Base-by-base conservation (phyloP, 2,329 filamentous ascomycete genomes). In the Aureobasidium subglaciale region DNA sequence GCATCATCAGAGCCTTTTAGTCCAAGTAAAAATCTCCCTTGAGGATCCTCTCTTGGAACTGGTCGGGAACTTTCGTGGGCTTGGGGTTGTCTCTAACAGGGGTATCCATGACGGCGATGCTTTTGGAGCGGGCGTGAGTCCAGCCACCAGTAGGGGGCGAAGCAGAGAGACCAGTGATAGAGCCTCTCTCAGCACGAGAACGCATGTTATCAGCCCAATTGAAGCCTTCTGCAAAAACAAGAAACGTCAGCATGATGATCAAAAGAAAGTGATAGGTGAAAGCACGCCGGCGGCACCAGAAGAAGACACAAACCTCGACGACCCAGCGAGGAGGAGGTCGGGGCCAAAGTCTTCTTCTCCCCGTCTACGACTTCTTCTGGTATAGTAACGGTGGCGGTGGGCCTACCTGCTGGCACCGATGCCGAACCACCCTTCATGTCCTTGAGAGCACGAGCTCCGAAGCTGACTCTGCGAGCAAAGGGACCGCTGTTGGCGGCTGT, bases 21-120 rank as follows among this genome's bases (percentile, higher is more conserved):
- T 96, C 91, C 90, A 97, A 96, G 76, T 93, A 93, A 66, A 99
- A 97, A 67, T 99, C 93, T 42, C 92, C 93, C 75, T 96, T 93
- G 63, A 99, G 80, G 65, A 99, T 97, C 63, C 95, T 84, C 79
- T 99, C 93, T 72, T 96, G 91, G 75, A 96, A 93, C 60, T 87
- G 87, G 74, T 99, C 93, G 27, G 92, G 91, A 25, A 73, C 70
- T 60, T 71, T 73, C 29, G 71, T 66, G 49, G 72, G 67, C 77
- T 92, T 95, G 38, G 76, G 75, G 64, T 78, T 77, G 62, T 79
- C 73, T 56, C 74, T 73, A 5, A 73, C 74, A 60, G 77, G 72
- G 57, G 71, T 67, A 63, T 84, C 81, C 77, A 82, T 79, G 59
- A 78, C 71, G 22, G 81, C 75, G 57, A 90, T 78, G 56, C 86